Evolutionary conservation across 108 stramenopile species (phyloP).

Genomic region (Pseudonitzschia delicatissima): DNA sequence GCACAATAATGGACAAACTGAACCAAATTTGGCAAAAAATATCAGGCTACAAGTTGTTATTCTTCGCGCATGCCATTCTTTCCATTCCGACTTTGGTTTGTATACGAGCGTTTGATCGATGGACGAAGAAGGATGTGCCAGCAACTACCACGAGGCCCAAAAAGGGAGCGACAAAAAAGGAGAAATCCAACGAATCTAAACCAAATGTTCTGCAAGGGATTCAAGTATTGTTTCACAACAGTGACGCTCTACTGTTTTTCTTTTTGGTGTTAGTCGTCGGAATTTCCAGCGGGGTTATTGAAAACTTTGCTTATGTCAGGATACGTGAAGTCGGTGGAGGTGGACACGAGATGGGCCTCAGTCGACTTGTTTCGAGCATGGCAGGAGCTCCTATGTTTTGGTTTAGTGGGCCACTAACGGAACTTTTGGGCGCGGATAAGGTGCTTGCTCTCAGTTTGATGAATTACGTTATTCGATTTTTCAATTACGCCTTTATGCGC

Average conservation of each 20-base stretch:
- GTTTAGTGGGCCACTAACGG: conserved; percentile 78
- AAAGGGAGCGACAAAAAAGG: conserved; percentile 1
- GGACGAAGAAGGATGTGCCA: conserved; percentile 22
- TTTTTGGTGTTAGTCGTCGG: conserved; percentile 86
- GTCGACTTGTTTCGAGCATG: conserved; percentile 79
- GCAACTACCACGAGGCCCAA: conserved; percentile 1
- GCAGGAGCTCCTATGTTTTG: conserved; percentile 92
- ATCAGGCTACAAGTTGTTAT: conserved; percentile 75
- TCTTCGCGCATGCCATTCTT: conserved; percentile 63
- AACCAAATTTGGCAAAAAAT: conserved; percentile 46
- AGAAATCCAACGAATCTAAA: conserved; percentile 18
- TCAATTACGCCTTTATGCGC: conserved; percentile 86
- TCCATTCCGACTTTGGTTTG: conserved; percentile 71
- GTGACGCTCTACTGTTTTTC: conserved; percentile 90
- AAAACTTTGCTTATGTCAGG: conserved; percentile 96
- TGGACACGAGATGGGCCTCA: conserved; percentile 86
- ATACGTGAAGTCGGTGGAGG: conserved; percentile 88
- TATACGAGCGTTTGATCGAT: conserved; percentile 62
- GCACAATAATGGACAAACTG: conserved; percentile 14
- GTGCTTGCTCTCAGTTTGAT: conserved; percentile 77
- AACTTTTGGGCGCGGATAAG: conserved; percentile 76
- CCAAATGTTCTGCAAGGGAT: conserved; percentile 67
- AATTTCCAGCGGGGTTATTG: conserved; percentile 87
- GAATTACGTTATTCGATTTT: conserved; percentile 82
- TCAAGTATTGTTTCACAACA: conserved; percentile 62